Evolutionary conservation across 345 rosid species (phyloP), one percentile per base, ranked within the genome.

Genomic region (Draba incana): DNA sequence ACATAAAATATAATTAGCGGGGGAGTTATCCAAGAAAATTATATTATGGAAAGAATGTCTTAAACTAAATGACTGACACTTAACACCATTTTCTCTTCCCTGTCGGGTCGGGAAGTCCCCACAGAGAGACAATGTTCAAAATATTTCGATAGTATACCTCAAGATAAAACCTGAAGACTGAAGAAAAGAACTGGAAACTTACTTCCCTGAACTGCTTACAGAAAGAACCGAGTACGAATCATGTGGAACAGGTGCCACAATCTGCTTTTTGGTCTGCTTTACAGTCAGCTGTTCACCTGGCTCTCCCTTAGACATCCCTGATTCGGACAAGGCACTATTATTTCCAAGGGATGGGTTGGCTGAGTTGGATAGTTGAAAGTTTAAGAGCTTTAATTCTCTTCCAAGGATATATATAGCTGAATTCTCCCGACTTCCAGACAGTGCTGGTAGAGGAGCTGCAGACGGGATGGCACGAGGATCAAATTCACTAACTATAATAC

Each of bases 151-250:
- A 16, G 41, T 58, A 38, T 16, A 9, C 9, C 11, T 55, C 12
- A 20, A 53, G 47, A 38, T 49, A 51, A 57, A 16, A 63, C 68
- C 47, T 43, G 38, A 47, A 46, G 58, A 65, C 54, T 57, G n/a
- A 45, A 64, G 28, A 50, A 10, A 51, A 15, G 38, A 65, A 41
- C 15, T 6, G 60, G 13, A 28, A 47, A 85, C 97, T 89, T 81
- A 94, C 99, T 89, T 94, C 64, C 99, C 97, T 2, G 99, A 94
- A 82, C 92, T 86, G 92, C 99, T 94, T 27, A 87, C 81, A 30
- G 99, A 89, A 77, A 94, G 87, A 83, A 91, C 85, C 4, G 98
- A 89, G 81, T 94, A 89, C 54, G 98, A 92, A 86, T 94, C 99
- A 71, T 91, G 91, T 35, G 92, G 97, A 83, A 91, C 98, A 71